Percentiles rank a stretch among this genome's conserved stretches.
Evolutionary conservation across 169 alveolate genomes (phyloP).

Genomic region (Theileria sp.): DNA sequence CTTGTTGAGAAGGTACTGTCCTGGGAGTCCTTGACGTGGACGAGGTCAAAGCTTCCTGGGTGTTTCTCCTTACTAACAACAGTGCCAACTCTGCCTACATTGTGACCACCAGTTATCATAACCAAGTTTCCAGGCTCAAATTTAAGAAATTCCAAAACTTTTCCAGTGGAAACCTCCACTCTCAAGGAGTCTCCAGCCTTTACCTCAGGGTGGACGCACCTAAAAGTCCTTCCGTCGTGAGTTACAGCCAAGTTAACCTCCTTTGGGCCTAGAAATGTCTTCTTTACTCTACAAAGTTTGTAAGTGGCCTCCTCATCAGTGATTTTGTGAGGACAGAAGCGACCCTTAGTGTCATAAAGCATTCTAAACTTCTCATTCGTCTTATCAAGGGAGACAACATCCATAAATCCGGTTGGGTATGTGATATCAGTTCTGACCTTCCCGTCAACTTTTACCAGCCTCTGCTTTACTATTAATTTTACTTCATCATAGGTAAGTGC

Average conservation of each 20-base stretch:
- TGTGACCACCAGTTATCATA: constrained; percentile 97
- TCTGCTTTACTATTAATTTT: constrained; percentile 93
- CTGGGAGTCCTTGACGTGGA: constrained; percentile 91
- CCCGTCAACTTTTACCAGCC: constrained; percentile 93
- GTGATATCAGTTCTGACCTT: constrained; percentile 94
- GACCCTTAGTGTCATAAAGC: constrained; percentile 96
- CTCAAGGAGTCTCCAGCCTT: constrained; percentile 95
- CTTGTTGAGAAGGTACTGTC: constrained; percentile 96
- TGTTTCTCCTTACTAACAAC: constrained; percentile 94
- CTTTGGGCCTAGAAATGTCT: constrained; percentile 92
- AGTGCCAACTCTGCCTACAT: constrained; percentile 98
- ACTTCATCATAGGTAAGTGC: constrained; percentile 92
- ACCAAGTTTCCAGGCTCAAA: constrained; percentile 92
- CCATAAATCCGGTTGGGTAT: constrained; percentile 98
- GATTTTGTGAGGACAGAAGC: constrained; percentile 93
- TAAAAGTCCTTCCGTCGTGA: constrained; percentile 98
- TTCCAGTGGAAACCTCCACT: constrained; percentile 91
- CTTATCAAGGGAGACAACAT: constrained; percentile 90
- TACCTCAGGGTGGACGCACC: constrained; percentile 97
- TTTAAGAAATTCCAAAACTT: constrained; percentile 90
- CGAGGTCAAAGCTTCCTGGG: constrained; percentile 95
- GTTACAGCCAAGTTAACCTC: constrained; percentile 94
- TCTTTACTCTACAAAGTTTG: constrained; percentile 95
- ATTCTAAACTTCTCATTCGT: constrained; percentile 94
- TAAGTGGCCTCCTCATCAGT: constrained; percentile 92